Evolutionary conservation across 192 early-diverging fungal genomes (phyloP), one percentile per base, ranked within the genome.

Genomic region (Coemansia sp.): DNA sequence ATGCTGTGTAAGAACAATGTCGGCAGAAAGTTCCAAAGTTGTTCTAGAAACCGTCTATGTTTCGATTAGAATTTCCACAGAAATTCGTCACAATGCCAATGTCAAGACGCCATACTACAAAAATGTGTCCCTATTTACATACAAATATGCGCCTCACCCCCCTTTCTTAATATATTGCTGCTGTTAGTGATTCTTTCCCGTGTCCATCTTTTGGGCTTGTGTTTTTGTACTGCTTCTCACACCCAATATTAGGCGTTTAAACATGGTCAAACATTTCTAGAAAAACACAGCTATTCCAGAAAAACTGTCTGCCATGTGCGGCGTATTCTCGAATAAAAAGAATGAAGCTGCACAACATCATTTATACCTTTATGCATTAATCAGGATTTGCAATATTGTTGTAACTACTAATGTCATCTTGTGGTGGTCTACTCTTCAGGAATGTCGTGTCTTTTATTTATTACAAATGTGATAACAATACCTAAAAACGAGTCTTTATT

Each of bases 1-100:
- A 6, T 54, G 52, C 9, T 20, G n/a, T 24, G 54, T 11, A 17
- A 5, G 54, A 56, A 56, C 54, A 56, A 56, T 56, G 54, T 19
- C 54, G 24, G 24, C 6, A 19, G 5, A 25, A 56, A 5, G 19
- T 24, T 19, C 54, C 17, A 25, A 19, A 19, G 58, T 19, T 59
- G 31, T 64, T 64, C 63, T 56, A 56, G 63, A 64, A 64, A 32
- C 59, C 21, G 52, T 8, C 21, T 7, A 14, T 17, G 25, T 55
- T 63, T 64, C 63, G 29, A 64, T 55, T 55, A 24, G 63, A 64
- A 55, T 24, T 55, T 64, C 54, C 63, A 64, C 36, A 52, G 27
- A 63, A 52, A 53, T 52, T 29, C 20, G 52, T 53, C 62, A 63
- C 52, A 56, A 25, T 30, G 54, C 53, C 20, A 23, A 4, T 27